Conservation (phyloP, 1,284 basidiomycete species). For the Apiotrichum montevideense region DNA sequence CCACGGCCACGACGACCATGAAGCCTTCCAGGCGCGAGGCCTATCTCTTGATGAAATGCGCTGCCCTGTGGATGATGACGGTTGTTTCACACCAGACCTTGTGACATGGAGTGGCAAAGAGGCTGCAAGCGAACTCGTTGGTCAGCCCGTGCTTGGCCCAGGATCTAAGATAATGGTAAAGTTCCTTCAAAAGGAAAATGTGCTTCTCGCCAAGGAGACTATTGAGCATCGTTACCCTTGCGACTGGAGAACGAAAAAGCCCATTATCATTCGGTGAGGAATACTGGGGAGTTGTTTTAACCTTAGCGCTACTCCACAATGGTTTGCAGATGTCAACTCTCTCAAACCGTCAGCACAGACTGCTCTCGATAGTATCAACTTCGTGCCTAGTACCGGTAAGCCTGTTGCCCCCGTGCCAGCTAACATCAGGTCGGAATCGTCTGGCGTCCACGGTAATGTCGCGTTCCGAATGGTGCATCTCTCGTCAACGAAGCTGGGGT, state of each 20-base stretch:
- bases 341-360: slow-evolving; percentile 72
- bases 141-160: slow-evolving; percentile 64
- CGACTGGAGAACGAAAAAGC: slow-evolving; percentile 93
- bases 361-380: slow-evolving; percentile 67
- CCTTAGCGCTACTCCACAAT: slow-evolving; percentile 86
- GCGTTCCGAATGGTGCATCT: slow-evolving; percentile 98
- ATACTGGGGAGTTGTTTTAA: not conserved
- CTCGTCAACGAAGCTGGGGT: slow-evolving; percentile 95
- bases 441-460: slow-evolving; percentile 77
- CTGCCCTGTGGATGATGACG: slow-evolving; percentile 79
- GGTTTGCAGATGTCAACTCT: slow-evolving; percentile 87
- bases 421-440: slow-evolving; percentile 63
- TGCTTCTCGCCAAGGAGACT: slow-evolving; percentile 62
- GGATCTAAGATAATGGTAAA: slow-evolving; percentile 65
- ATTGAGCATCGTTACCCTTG: slow-evolving; percentile 89
- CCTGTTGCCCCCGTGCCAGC: slow-evolving; percentile 1
- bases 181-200: slow-evolving; percentile 56
- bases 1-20: slow-evolving; percentile 90
- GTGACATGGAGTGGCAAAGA: slow-evolving; percentile 53
- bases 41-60: slow-evolving; percentile 42
- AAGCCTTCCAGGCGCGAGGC: slow-evolving; percentile 54
- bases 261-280: slow-evolving; percentile 72
- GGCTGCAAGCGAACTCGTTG: slow-evolving; percentile 47
- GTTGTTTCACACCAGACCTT: slow-evolving; percentile 61
- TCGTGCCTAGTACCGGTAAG: slow-evolving; percentile 71